Evolutionary conservation across 192 early-diverging fungal genomes (phyloP).

Genomic region (Cladochytrium replicatum): DNA sequence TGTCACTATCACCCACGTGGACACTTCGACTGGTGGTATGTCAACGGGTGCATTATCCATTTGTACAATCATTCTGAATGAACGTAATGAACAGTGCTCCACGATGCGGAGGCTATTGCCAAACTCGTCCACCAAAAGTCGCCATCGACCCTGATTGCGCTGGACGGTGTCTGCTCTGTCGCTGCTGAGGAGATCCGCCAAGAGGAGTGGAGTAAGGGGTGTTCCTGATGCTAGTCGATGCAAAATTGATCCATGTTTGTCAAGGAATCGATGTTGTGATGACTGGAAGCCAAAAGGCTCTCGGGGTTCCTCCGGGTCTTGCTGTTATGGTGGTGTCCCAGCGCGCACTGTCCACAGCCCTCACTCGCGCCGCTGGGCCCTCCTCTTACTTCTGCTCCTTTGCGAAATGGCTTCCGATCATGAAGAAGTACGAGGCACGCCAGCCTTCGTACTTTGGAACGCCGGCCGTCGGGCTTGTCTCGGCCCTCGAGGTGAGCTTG

Average conservation of each 20-base stretch:
- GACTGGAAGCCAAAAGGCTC: constrained; percentile 90
- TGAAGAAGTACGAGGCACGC: constrained; percentile 89
- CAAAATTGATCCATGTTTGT: too few species aligned
- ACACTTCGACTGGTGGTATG: constrained; percentile 91
- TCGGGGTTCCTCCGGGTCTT: constrained; percentile 89
- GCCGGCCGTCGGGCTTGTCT: constrained; percentile 85
- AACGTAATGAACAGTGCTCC: too few species aligned
- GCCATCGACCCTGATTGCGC: constrained; percentile 77
- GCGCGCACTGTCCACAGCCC: constrained; percentile 52
- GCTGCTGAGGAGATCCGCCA: constrained; percentile 86
- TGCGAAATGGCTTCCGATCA: constrained; percentile 93
- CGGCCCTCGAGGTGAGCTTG: constrained; percentile 77
- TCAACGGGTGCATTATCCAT: too few species aligned
- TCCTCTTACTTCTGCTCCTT: constrained; percentile 85
- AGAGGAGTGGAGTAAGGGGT: constrained; percentile 64
- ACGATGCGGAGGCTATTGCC: constrained; percentile 68
- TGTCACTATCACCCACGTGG: constrained; percentile 89
- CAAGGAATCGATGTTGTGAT: constrained; percentile 72
- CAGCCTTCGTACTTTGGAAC: constrained; percentile 94
- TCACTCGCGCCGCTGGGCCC: constrained; percentile 65
- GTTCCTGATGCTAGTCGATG: too few species aligned
- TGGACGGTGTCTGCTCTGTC: constrained; percentile 94
- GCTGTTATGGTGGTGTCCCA: constrained; percentile 78
- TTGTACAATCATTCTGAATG: too few species aligned
- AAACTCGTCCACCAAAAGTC: constrained; percentile 61